These are phyloP conservation scores for Tribonema minus DNA, from an alignment of 108 stramenopile genomes.

Conservation along the genomic window DNA sequence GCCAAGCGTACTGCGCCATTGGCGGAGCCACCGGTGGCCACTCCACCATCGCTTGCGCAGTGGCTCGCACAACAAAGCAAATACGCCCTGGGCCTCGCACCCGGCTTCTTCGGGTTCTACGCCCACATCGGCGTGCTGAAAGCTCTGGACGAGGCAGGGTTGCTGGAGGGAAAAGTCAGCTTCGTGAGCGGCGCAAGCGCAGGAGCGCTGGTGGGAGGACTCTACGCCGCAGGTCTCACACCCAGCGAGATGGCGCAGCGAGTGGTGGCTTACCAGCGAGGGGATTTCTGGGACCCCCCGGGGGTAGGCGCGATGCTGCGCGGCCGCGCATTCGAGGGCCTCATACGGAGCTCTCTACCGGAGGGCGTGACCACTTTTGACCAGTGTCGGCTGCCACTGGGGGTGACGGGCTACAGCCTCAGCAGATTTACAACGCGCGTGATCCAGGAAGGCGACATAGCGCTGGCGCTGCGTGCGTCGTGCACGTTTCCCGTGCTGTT, in stretches of 20 bases:
- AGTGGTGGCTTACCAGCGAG: slow-evolving; percentile 17
- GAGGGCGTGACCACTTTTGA: slow-evolving; percentile 10
- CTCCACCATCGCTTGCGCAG: too few species aligned
- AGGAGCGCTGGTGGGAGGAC: slow-evolving; percentile 28
- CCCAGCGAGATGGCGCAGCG: slow-evolving; percentile 18
- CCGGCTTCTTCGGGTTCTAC: slow-evolving; percentile 40
- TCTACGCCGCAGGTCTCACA: slow-evolving; percentile 27
- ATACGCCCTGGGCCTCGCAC: slow-evolving; percentile 27
- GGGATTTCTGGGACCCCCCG: slow-evolving; percentile 37
- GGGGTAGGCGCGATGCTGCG: slow-evolving; percentile 28
- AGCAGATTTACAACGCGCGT: slow-evolving; percentile 3
- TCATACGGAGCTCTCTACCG: slow-evolving; percentile 1
- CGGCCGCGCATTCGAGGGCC: slow-evolving; percentile 29
- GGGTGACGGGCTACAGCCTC: slow-evolving; percentile 11
- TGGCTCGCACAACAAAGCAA: too few species aligned
- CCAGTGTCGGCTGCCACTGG: slow-evolving; percentile 27
- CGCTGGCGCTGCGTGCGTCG: slow-evolving; percentile 22
- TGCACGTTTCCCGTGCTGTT: slow-evolving; percentile 37
- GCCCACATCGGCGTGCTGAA: slow-evolving; percentile 37
- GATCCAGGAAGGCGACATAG: not conserved
- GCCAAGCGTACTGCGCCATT: too few species aligned
- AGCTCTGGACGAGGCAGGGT: slow-evolving; percentile 20
- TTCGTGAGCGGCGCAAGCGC: slow-evolving; percentile 36
- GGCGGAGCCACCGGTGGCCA: too few species aligned
- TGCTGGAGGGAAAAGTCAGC: slow-evolving; percentile 29